Base-by-base conservation (phyloP, 257 asterid species). In the Solanum tarijense region DNA sequence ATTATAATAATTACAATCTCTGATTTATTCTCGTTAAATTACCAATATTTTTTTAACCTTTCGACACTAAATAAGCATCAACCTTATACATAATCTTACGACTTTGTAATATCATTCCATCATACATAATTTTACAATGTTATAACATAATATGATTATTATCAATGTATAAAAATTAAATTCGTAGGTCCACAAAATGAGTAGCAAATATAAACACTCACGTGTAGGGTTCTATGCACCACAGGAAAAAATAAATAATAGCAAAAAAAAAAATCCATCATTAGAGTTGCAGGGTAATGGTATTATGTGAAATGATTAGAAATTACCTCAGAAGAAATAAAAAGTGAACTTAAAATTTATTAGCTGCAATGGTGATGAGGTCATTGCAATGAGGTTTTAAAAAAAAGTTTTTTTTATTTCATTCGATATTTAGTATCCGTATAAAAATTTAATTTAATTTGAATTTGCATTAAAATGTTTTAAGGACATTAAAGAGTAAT, bases 181-280 rank as follows among this genome's bases (percentile, higher is more conserved):
- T 7, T 52, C 23, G 23, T 55, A 55, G 85, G 69, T 48, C 85
- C 85, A 81, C 41, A 18, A 48, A 46, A 65, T 58, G 78, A 84
- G 58, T 84, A 84, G 35, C 66, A 86, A 71, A 86, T 82, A 72
- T 86, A 88, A 83, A 91, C 91, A 91, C 92, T 93, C 98, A 95
- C 98, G 95, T 94, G 98, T 90, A 91, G 96, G 94, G 95, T 92
- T 92, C 91, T 93, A 91, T 88, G 93, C 93, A 93, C 91, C 91
- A 87, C 11, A 74, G 14, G 31, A 21, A 82, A 87, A 90, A 85
- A 87, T 86, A 75, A 90, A 89, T 92, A 89, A 93, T 94, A 94
- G 87, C 83, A 85, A 92, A 46, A 93, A 93, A 92, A 86, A 93
- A 91, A 5, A 62, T 90, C 92, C 98, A 96, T 94, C 98, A 95